phyloP scores from a whole-genome alignment of 148 eudicot genomes.

The Heliosperma pusillum region DNA sequence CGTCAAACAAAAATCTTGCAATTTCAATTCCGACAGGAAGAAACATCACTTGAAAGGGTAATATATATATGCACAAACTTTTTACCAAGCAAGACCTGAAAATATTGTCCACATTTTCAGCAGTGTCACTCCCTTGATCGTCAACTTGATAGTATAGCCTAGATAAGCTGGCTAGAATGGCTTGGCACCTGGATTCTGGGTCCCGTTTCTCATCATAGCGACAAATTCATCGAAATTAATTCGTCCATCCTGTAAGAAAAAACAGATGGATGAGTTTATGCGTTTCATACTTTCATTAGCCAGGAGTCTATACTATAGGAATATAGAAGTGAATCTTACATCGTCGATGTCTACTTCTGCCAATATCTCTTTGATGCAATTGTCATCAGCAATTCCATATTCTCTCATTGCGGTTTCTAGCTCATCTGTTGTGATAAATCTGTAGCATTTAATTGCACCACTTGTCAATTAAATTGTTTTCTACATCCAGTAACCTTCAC shows the following conservation, averaged over 20 bases:
- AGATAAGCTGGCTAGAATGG: constrained; percentile 4
- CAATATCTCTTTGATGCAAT: constrained; percentile 70
- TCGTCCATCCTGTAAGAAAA: constrained; percentile 63
- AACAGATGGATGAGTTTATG: neutral
- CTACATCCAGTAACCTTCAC: neutral
- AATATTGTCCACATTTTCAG: too few relatives aligned
- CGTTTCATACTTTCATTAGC: neutral
- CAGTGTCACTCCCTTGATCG: too few relatives aligned
- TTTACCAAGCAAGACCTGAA: neutral
- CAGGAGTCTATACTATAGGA: neutral
- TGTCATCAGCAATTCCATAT: constrained; percentile 75
- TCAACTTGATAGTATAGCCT: neutral
- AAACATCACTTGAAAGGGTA: neutral
- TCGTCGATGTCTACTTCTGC: constrained; percentile 82
- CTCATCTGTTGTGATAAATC: constrained; percentile 80
- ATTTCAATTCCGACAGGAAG: neutral
- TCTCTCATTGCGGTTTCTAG: constrained; percentile 81
- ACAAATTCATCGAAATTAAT: constrained; percentile 79
- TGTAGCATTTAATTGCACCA: constrained; percentile 11
- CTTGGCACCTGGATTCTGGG: constrained; percentile 35
- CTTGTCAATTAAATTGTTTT: neutral
- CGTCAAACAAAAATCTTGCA: neutral
- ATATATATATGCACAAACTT: constrained; percentile 2
- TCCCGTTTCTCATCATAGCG: constrained; percentile 87
- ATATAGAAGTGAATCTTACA: constrained; percentile 34